phyloP scores from a whole-genome alignment of 306 rosid species.

The Begonia fuchsioides region DNA sequence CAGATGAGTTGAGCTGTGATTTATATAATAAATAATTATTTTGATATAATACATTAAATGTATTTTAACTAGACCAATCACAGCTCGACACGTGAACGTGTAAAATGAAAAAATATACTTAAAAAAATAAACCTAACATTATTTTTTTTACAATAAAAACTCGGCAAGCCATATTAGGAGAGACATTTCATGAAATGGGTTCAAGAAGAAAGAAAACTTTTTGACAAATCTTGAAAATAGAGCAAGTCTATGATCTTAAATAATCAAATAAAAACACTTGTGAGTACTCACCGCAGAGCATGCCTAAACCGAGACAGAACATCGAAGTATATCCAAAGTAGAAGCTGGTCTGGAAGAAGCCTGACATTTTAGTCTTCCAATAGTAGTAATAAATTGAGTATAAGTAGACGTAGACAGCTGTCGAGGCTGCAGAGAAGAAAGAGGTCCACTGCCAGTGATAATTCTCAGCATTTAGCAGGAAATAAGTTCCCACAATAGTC shows the following conservation, averaged over 20 bases:
- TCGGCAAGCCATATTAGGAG: not conserved
- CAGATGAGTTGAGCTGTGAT: too few species aligned
- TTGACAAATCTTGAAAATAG: too few species aligned
- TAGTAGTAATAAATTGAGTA: constrained; percentile 88
- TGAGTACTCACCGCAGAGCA: constrained; percentile 76
- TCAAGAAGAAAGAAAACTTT: not conserved
- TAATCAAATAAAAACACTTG: not conserved
- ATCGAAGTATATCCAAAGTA: constrained; percentile 96
- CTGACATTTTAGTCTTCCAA: constrained; percentile 98
- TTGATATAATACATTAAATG: too few species aligned
- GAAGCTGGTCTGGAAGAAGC: constrained; percentile 98
- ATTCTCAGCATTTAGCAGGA: constrained; percentile 95
- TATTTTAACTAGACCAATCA: too few species aligned
- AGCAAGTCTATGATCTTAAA: too few species aligned
- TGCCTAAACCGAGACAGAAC: constrained; percentile 98
- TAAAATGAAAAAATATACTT: too few species aligned
- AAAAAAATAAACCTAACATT: too few species aligned
- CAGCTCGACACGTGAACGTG: too few species aligned
- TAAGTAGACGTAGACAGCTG: constrained; percentile 87
- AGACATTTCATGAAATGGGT: not conserved
- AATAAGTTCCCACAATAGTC: constrained; percentile 97
- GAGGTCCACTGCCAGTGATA: constrained; percentile 99
- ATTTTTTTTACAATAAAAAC: too few species aligned
- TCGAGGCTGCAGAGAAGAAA: constrained; percentile 99
- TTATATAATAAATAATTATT: too few species aligned